A percentile compares a stretch with the other conserved stretches of the same genome.
Evolutionary conservation across 2,329 filamentous ascomycete genomes (phyloP).

Genomic region (Bipolaris cookei): DNA sequence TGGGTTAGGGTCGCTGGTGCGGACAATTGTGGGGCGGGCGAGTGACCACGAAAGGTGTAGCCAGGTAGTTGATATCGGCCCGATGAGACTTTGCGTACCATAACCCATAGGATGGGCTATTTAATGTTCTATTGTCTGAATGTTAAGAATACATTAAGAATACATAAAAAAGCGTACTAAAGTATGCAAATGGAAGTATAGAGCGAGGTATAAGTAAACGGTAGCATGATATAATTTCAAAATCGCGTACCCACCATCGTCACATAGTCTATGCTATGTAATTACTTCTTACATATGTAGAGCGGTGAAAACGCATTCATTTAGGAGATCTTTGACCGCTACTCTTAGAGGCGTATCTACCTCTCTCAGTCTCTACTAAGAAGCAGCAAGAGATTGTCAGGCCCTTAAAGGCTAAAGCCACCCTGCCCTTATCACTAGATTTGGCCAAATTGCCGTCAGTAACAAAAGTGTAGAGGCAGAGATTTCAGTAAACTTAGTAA

Average conservation of each 20-base stretch:
- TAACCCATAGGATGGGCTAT: not conserved
- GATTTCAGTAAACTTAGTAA: too few relatives aligned
- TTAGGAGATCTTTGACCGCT: too few relatives aligned
- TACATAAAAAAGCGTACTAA: not conserved
- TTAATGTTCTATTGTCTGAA: not conserved
- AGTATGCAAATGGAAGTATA: not conserved
- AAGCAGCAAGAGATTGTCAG: too few relatives aligned
- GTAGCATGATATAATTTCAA: not conserved
- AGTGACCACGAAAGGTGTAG: not conserved
- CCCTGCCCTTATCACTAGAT: too few relatives aligned
- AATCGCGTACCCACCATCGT: not conserved
- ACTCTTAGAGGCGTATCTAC: too few relatives aligned
- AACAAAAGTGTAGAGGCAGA: too few relatives aligned
- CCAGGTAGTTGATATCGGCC: not conserved
- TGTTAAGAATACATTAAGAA: not conserved
- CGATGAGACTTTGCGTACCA: not conserved
- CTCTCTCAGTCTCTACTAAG: too few relatives aligned
- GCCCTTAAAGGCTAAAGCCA: too few relatives aligned
- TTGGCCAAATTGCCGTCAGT: too few relatives aligned
- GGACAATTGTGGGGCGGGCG: constrained; percentile 2
- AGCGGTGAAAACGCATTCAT: too few relatives aligned
- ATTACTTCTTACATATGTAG: too few relatives aligned
- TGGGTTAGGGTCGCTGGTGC: constrained; percentile 1
- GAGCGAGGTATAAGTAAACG: not conserved
- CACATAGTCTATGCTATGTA: not conserved